Evolutionary conservation across 306 rosid species (phyloP).

Genomic region (Quercus gilva): DNA sequence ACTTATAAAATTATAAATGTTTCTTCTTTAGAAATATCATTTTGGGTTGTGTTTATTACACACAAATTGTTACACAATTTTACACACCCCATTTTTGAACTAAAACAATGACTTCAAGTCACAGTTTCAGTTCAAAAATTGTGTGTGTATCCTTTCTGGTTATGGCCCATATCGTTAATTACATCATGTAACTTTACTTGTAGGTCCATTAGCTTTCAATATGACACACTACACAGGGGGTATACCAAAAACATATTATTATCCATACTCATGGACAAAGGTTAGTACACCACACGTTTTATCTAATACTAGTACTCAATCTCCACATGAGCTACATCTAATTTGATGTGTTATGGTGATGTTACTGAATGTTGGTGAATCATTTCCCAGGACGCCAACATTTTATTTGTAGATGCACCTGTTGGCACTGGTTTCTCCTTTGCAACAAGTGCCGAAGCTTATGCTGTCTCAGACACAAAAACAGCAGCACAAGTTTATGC

Average conservation of each 20-base stretch:
- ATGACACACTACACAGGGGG: neutral
- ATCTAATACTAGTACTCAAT: too few species aligned
- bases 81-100: too few species aligned
- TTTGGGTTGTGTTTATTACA: neutral
- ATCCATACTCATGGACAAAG: constrained; percentile 20
- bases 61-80: too few species aligned
- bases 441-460: constrained; percentile 3
- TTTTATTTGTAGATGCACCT: constrained; percentile 25
- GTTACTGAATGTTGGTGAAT: neutral
- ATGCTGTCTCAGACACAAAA: constrained; percentile 7
- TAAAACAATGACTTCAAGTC: too few species aligned
- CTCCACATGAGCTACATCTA: neutral
- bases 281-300: neutral
- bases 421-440: constrained; percentile 29
- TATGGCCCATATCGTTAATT: too few species aligned
- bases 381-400: constrained; percentile 8
- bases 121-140: too few species aligned
- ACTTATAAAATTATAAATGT: neutral
- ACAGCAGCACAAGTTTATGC: constrained; percentile 3
- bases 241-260: neutral
- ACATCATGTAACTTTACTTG: neutral
- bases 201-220: constrained; percentile 29
- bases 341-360: neutral
- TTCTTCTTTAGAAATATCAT: neutral
- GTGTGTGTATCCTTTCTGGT: too few species aligned